Evolutionary conservation across 345 rosid genomes (phyloP), one percentile per base, ranked within the genome.

Genomic region (Eucalyptus shirleyi): DNA sequence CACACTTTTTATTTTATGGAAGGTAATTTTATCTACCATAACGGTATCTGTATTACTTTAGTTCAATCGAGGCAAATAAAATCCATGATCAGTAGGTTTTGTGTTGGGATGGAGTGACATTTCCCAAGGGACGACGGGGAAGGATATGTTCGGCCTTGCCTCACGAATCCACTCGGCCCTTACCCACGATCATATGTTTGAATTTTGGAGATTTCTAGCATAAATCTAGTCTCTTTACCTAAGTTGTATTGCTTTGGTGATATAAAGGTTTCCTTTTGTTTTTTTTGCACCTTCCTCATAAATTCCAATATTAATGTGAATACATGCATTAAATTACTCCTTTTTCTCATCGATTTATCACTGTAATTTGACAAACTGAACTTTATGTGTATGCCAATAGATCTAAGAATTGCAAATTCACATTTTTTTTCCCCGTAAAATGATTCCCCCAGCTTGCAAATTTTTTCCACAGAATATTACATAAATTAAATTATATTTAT

Each of bases 1-100:
- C 80, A 4, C 4, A 67, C 80, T 32, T 7, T 8, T 32, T 4
- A 4, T 56, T 9, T 67, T 67, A 16, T 0, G 40, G 1, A 67
- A 32, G 40, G 42, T 16, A n/a, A 67, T 67, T 67, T 16, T 67
- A 67, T 1, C 42, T 1, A 67, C 42, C 80, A 4, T 0, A 32
- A 5, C 2, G 6, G 0, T 9, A 32, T 69, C 1, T 5, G 42
- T 8, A 1, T 32, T 32, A 69, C 42, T 32, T 0, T 0, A 1
- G 23, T 19, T 32, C 42, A 69, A 17, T 32, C 1, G 11, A 2
- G 77, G 37, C 77, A n/a, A 17, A 65, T 65, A 4, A 65, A n/a
- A 15, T 9, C 6, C 40, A 14, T n/a, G 19, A 67, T n/a, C 11
- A n/a, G 0, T 30, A 67, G 40, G 77, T n/a, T 67, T n/a, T n/a